Evolutionary conservation across 2,329 filamentous ascomycete species (phyloP), one percentile per base, ranked within the genome.

Genomic region (Colletotrichum eremochloae): DNA sequence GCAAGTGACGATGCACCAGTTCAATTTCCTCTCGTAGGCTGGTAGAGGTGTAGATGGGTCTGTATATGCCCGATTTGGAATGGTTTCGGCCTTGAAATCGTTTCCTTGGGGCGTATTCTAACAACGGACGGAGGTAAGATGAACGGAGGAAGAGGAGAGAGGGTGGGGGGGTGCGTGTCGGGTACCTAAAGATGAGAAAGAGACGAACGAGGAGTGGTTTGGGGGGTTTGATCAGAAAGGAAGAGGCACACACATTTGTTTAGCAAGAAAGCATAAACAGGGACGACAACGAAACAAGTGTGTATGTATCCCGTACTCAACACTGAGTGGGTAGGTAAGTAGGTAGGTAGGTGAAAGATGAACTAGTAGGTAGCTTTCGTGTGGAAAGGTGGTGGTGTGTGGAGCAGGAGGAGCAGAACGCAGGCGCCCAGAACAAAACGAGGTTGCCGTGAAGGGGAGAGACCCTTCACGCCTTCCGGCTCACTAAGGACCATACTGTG

Each of bases 1-100:
- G 66, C 64, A 72, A 69, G 60, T 55, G 65, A n/a, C 40, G 36
- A 60, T 55, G 36, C 24, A 55, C 38, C 33, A 11, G 48, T 64
- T 53, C 15, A 24, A n/a, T 42, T 33, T 14, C 31, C 31, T 36
- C 36, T 42, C n/a, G 29, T 40, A 55, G 24, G 46, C 46, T 48
- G 50, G 38, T 55, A 55, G 18, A 44, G 5, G 36, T 31, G 62
- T 18, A 52, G 38, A 14, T 5, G 55, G 29, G n/a, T 40, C 29
- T 46, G 38, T 52, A 29, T 24, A 29, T 50, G 11, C n/a, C 48
- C n/a, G 36, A 31, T 55, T 44, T 3, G 48, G 50, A 24, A 53
- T 58, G 50, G 52, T 38, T 52, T 67, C 29, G 63, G 42, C 42
- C 11, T 62, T 50, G 68, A 67, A 24, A 62, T 56, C 40, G 56